Evolutionary conservation across 2,329 filamentous ascomycete species (phyloP), one percentile per base, ranked within the genome.

Genomic region (Paraconiothyrium sp.): DNA sequence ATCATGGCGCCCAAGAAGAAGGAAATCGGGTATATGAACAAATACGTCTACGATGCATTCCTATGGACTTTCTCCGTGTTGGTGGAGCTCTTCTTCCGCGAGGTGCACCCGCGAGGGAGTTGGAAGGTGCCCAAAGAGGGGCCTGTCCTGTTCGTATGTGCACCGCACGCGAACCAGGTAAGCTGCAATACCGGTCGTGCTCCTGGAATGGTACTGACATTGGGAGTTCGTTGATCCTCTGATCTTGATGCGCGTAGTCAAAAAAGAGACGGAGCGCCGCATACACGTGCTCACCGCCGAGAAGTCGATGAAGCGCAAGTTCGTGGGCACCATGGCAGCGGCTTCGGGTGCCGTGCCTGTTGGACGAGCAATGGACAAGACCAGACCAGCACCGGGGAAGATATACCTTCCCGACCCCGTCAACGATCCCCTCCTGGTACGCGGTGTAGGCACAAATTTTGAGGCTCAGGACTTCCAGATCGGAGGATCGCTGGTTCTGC

Each of bases 31-130:
- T 61, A 88, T 56, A 91, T 92, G 89, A 89, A 88, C 72, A 85
- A 87, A 69, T 91, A 87, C 84, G 89, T 90, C 67, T 94, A 94
- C 78, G 91, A 94, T 81, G 84, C 89, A 61, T 91, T 93, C 73
- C 84, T 94, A 35, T 93, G 91, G 85, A 85, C 85, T 52, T 90
- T 93, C 76, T 91, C 90, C 46, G 87, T 98, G 66, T 85, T 98
- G 56, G 89, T 96, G 67, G 95, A 99, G 80, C 89, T 97, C 69
- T 99, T 99, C 87, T 99, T 99, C 84, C 90, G 95, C 70, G 95
- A 99, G 81, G 93, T 99, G 16, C 94, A 98, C 77, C 95, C 95
- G 13, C 88, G 95, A 67, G 93, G 93, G 69, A 92, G 94, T 65
- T 99, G 95, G 93, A 94, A 94, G 79, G 92, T 99, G 48, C 95